Base-by-base conservation (phyloP, 2,329 filamentous ascomycete genomes). In the Colletotrichum plurivorum region DNA sequence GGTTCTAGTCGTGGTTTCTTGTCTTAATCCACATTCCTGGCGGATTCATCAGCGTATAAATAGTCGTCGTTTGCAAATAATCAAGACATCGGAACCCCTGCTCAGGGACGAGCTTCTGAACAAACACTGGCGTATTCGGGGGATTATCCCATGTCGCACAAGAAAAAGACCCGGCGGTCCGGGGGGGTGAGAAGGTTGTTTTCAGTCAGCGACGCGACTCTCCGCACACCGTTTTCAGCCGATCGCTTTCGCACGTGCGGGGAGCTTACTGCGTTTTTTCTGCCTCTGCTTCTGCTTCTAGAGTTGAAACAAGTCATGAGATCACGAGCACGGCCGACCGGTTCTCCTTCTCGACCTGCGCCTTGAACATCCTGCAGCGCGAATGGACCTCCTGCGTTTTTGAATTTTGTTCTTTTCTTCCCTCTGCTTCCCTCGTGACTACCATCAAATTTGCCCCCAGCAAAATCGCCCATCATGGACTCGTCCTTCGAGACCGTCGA, bases 301-400 rank as follows among this genome's bases (percentile, higher is more conserved):
- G 49, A 27, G 55, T 67, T 66, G 67, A 69, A 69, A 69, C 63
- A 69, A 57, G 67, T 56, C 56, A 69, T 69, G 63, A 69, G 67
- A 69, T 56, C 67, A 69, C 67, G 43, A 39, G 27, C 27, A 18
- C 25, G 36, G 18, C 7, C 25, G 36, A 16, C 7, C 20, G 8
- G 31, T 36, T 36, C 31, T 2, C 3, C 46, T 18, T 7, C 20
- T 49, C 46, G 36, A 18, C 25, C 20, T 2, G 16, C 53, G 43
- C 52, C 49, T 20, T 25, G 22, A 36, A 15, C 18, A 46, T 15
- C 55, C 31, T 57, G 67, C 39, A 55, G 36, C 5, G 18, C 22
- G 31, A 43, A 25, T 27, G 15, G 5, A 25, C 20, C 10, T 4
- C 31, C 10, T 10, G 8, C 31, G 8, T 36, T 36, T 36, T 51